phyloP scores from a whole-genome alignment of 495 filamentous ascomycete species.

The Hypoxylon cercidicola region DNA sequence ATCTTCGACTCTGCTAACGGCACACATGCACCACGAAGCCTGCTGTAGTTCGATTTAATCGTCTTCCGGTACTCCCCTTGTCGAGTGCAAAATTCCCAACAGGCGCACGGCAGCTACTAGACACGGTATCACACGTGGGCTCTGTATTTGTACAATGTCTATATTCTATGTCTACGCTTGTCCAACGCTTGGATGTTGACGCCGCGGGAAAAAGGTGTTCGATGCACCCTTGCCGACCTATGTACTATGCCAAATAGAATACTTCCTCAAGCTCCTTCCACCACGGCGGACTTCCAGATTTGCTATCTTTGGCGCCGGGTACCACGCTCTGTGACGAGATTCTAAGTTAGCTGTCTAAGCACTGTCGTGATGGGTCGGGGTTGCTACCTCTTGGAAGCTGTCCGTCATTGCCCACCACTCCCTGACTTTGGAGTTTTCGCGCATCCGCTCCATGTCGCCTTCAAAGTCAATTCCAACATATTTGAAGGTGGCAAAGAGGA shows the following conservation, averaged over 20 bases:
- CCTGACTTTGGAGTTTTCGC: slow-evolving; percentile 71
- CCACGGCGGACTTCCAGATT: slow-evolving; percentile 71
- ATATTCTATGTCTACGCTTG: slow-evolving; percentile 1
- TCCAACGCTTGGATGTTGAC: too few relatives aligned
- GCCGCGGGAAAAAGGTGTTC: too few relatives aligned
- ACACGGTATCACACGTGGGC: neutral
- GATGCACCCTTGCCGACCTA: too few relatives aligned
- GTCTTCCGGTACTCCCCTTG: too few relatives aligned
- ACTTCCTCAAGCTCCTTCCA: slow-evolving; percentile 79
- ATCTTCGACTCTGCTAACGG: neutral
- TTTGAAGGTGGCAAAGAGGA: slow-evolving; percentile 78
- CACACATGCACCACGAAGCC: neutral
- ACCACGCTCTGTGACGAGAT: slow-evolving; percentile 56
- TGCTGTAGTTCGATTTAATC: too few relatives aligned
- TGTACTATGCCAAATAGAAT: slow-evolving; percentile 59
- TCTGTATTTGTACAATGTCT: slow-evolving; percentile 1
- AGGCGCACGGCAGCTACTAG: neutral
- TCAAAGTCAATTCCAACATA: slow-evolving; percentile 76
- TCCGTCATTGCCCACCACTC: slow-evolving; percentile 87
- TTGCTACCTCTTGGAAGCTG: slow-evolving; percentile 66
- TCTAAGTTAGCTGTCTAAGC: slow-evolving; percentile 1
- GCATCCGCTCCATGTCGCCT: slow-evolving; percentile 77
- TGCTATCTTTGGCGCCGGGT: slow-evolving; percentile 69
- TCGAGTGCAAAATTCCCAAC: neutral
- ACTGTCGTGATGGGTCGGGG: neutral